Percentiles rank a stretch among this genome's conserved stretches.
Evolutionary conservation across 176 grass and related monocot species (phyloP).

Genomic region (Microstegium vimineum): DNA sequence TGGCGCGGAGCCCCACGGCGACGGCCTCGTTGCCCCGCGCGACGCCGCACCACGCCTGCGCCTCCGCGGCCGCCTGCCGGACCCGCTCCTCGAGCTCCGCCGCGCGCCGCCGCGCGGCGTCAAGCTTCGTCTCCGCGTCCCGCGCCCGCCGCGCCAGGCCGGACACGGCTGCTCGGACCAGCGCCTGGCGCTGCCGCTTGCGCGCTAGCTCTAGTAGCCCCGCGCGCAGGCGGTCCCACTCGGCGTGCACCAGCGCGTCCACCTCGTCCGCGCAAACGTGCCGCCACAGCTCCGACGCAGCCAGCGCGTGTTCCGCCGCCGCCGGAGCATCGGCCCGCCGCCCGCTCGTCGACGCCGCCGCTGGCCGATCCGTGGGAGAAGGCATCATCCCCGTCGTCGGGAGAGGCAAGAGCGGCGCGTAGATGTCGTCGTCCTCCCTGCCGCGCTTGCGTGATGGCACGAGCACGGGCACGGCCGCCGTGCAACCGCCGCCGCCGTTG

Average conservation of each 20-base stretch:
- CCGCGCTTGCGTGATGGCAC: slow-evolving; percentile 36
- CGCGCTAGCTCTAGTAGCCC: slow-evolving; percentile 26
- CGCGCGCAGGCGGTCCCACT: slow-evolving; percentile 38
- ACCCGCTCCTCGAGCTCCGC: slow-evolving; percentile 49
- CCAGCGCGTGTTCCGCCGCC: neutral
- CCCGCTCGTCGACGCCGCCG: no score
- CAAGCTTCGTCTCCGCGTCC: slow-evolving; percentile 41
- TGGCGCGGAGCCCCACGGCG: slow-evolving; percentile 33
- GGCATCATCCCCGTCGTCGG: neutral
- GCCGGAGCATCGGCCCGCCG: no score
- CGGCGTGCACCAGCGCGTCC: slow-evolving; percentile 32
- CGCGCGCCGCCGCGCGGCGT: slow-evolving; percentile 1
- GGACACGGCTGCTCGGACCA: neutral
- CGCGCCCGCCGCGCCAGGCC: neutral
- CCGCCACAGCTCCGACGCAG: slow-evolving; percentile 19
- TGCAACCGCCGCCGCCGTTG: neutral
- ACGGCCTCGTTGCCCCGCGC: slow-evolving; percentile 47
- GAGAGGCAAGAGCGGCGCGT: neutral
- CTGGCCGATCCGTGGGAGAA: neutral
- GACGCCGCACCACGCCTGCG: slow-evolving; percentile 39
- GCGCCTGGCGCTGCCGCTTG: slow-evolving; percentile 38
- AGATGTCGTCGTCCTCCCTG: neutral
- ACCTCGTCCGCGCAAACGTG: slow-evolving; percentile 34
- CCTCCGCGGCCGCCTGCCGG: slow-evolving; percentile 33
- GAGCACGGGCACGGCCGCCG: neutral